Evolutionary conservation across 139 green algal species (phyloP).

Genomic region (Chlorella sp.): DNA sequence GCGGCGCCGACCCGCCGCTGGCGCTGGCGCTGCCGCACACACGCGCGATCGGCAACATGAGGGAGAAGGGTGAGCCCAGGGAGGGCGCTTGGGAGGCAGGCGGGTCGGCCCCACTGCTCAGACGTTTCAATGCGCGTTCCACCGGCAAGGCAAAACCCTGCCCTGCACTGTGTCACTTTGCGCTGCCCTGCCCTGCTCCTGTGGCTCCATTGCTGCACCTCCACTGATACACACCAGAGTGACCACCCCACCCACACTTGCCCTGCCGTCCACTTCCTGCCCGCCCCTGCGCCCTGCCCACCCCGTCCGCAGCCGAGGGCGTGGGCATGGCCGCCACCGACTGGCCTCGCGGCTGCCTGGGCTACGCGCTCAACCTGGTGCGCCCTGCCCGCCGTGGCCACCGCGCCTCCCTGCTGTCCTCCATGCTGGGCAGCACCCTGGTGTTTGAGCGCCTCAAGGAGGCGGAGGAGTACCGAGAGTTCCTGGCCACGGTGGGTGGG

Average conservation of each 20-base stretch:
- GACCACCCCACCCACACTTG: neutral
- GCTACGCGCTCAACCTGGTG: constrained; percentile 77
- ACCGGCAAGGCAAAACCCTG: too few species aligned
- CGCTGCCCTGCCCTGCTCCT: neutral
- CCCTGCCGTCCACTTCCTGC: neutral
- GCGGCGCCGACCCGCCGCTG: constrained; percentile 62
- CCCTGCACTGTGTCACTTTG: neutral
- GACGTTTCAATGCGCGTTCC: neutral
- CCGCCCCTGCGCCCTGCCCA: too few species aligned
- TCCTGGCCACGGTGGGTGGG: constrained; percentile 49
- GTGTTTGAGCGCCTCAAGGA: constrained; percentile 73
- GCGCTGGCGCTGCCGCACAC: constrained; percentile 72
- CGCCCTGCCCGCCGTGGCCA: constrained; percentile 54
- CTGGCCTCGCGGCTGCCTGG: constrained; percentile 76
- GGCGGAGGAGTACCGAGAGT: constrained; percentile 64
- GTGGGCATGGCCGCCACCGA: constrained; percentile 29
- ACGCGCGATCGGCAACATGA: constrained; percentile 21
- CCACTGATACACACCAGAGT: neutral
- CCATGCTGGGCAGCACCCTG: constrained; percentile 53
- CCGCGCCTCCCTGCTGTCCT: constrained; percentile 56
- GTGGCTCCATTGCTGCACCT: neutral
- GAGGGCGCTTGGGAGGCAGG: neutral
- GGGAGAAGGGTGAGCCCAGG: neutral
- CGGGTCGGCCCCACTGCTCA: neutral
- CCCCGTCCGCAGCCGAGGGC: neutral